Percentiles rank a stretch among this genome's conserved stretches.
These are phyloP conservation scores for Salvia miltiorrhiza DNA, from an alignment of 257 asterid species.

Conservation along the genomic window DNA sequence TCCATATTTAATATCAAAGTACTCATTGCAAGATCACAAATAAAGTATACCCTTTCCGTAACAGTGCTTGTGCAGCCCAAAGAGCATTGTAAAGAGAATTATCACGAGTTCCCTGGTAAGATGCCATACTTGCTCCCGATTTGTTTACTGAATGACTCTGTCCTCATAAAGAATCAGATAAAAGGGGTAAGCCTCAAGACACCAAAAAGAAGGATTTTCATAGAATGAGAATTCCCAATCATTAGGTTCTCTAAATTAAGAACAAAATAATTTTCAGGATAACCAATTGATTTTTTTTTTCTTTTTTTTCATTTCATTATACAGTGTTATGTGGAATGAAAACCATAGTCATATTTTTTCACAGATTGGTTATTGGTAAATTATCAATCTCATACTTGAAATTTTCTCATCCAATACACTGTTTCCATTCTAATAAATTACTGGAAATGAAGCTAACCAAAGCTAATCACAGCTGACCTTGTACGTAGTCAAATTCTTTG, in stretches of 20 bases:
- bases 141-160: slow-evolving; percentile 71
- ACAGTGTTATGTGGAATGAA: background rate
- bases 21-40: slow-evolving; percentile 3
- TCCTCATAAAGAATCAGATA: slow-evolving; percentile 23
- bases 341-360: background rate
- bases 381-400: background rate
- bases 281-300: background rate
- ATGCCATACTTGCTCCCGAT: slow-evolving; percentile 88
- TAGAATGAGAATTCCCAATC: background rate
- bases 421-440: background rate
- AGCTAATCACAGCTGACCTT: slow-evolving; percentile 42
- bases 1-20: slow-evolving; percentile 8
- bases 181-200: slow-evolving; percentile 10
- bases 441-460: background rate
- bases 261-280: background rate
- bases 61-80: slow-evolving; percentile 94
- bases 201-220: background rate
- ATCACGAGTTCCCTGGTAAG: slow-evolving; percentile 79
- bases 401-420: background rate
- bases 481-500: slow-evolving; percentile 75
- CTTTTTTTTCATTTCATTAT: too few relatives aligned
- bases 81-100: slow-evolving; percentile 93
- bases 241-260: background rate
- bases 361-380: background rate
- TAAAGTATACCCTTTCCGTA: slow-evolving; percentile 79